These are phyloP conservation scores for Eucalyptus tenuipes DNA, from an alignment of 345 rosid genomes.

Conservation along the genomic window DNA sequence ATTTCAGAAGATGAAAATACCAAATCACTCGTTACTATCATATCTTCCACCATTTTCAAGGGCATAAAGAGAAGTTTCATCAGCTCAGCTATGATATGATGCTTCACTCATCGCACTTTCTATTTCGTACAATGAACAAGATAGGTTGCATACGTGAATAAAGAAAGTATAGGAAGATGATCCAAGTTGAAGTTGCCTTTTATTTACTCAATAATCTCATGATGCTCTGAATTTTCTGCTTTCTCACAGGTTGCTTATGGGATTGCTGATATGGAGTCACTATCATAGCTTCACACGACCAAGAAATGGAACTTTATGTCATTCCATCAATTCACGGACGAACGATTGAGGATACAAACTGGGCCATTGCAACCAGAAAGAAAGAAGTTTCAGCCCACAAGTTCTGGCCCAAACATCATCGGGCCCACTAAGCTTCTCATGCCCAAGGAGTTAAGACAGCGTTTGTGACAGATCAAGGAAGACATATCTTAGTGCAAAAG, in stretches of 20 bases:
- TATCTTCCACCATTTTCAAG: background rate
- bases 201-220: background rate
- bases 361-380: background rate
- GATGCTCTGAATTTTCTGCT: background rate
- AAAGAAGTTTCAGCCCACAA: background rate
- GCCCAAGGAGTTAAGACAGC: background rate
- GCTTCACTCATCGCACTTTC: background rate
- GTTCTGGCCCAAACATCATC: background rate
- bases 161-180: background rate
- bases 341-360: background rate
- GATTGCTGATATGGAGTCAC: background rate
- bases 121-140: fast-evolving
- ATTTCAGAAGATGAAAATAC: background rate
- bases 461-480: background rate
- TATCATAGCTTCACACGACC: background rate
- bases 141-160: background rate
- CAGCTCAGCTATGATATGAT: background rate
- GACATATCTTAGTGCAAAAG: background rate
- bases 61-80: background rate
- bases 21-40: background rate
- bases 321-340: background rate
- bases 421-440: background rate
- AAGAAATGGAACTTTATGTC: background rate
- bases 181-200: background rate
- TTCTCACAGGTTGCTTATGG: background rate